A percentile compares a stretch with the other conserved stretches of the same genome.
These are phyloP conservation scores for Cocos nucifera DNA, from an alignment of 176 grass and related monocot species.

Conservation along the genomic window DNA sequence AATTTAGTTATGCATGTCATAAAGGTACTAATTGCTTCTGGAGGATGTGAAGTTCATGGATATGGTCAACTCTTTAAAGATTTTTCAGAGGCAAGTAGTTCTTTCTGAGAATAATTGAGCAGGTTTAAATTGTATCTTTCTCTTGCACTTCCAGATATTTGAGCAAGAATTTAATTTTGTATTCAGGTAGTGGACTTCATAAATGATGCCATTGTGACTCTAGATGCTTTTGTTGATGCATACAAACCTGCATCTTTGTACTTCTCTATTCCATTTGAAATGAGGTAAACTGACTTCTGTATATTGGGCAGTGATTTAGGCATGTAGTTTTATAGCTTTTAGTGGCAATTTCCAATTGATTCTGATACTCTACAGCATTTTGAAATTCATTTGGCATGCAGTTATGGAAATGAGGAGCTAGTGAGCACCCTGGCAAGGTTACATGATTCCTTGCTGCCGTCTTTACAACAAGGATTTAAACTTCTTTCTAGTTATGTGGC, in stretches of 20 bases:
- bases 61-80: conserved; percentile 70
- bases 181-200: conserved; percentile 86
- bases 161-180: conserved; percentile 18
- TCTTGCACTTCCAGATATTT: neutral
- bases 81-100: conserved; percentile 63
- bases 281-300: conserved; percentile 37
- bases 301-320: neutral
- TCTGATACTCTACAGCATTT: too few species aligned
- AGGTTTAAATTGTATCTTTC: too few species aligned
- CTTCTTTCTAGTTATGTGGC: conserved; percentile 30
- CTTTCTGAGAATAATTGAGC: neutral
- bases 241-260: conserved; percentile 74
- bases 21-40: conserved; percentile 53
- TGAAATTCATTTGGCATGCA: conserved; percentile 28
- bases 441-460: conserved; percentile 73
- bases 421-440: conserved; percentile 58
- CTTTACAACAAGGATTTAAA: conserved; percentile 57
- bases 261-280: conserved; percentile 75
- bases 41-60: conserved; percentile 48
- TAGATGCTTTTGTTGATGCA: conserved; percentile 83
- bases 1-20: conserved; percentile 3
- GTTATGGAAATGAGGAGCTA: conserved; percentile 70
- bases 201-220: conserved; percentile 81
- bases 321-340: too few species aligned
- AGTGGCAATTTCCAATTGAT: too few species aligned